Evolutionary conservation across 495 filamentous ascomycete species (phyloP).

Genomic region (Aspergillus carlsbadensis): DNA sequence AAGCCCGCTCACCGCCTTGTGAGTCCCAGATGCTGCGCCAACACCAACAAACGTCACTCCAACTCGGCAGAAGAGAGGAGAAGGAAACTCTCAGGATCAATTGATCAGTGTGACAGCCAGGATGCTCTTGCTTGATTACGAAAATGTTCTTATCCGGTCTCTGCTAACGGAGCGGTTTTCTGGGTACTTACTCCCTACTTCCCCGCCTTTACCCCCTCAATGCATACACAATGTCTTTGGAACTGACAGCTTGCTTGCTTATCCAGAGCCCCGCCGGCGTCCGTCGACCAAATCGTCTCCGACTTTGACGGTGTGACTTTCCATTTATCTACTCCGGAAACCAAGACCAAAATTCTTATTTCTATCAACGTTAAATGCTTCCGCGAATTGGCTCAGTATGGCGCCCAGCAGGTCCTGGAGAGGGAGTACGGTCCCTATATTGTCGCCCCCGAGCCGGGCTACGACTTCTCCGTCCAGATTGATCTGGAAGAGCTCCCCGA

Average conservation of each 20-base stretch:
- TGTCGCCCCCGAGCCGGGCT: slow-evolving; percentile 80
- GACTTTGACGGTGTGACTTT: slow-evolving; percentile 98
- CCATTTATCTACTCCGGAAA: slow-evolving; percentile 92
- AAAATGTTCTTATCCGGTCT: slow-evolving; percentile 95
- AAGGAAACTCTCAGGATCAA: slow-evolving; percentile 17
- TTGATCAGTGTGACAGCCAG: slow-evolving; percentile 10
- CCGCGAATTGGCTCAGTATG: slow-evolving; percentile 86
- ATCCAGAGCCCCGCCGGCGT: slow-evolving; percentile 71
- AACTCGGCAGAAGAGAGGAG: slow-evolving; percentile 17
- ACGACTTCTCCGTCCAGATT: slow-evolving; percentile 88
- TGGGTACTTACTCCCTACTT: slow-evolving; percentile 55
- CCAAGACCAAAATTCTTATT: slow-evolving; percentile 87
- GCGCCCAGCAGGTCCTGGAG: slow-evolving; percentile 84
- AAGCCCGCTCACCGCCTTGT: slow-evolving; percentile 33
- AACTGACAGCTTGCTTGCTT: slow-evolving; percentile 32
- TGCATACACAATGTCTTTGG: slow-evolving; percentile 28
- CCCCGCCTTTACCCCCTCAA: slow-evolving; percentile 16
- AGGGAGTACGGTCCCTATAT: slow-evolving; percentile 94
- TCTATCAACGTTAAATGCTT: slow-evolving; percentile 94
- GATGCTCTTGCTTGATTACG: slow-evolving; percentile 98
- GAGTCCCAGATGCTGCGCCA: slow-evolving; percentile 8
- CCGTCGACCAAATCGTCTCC: slow-evolving; percentile 95
- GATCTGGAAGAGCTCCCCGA: slow-evolving; percentile 85
- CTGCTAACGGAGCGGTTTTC: slow-evolving; percentile 93
- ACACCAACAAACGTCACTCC: slow-evolving; percentile 22